Conservation (phyloP, 2,329 filamentous ascomycete species). For the Salinomyces thailandicus region DNA sequence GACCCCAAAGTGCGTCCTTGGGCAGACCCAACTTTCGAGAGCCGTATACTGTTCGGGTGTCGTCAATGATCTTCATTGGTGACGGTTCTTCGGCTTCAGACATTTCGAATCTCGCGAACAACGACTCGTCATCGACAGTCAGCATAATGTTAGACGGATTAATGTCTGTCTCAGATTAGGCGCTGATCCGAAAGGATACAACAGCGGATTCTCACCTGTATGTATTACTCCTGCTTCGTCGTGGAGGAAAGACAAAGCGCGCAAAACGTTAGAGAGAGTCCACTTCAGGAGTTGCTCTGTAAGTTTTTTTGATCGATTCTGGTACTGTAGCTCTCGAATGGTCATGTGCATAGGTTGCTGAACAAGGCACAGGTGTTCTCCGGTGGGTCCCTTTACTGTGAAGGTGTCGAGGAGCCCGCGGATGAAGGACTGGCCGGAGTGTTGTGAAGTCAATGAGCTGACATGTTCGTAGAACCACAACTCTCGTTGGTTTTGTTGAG, state of each 20-base stretch:
- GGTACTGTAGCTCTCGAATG: not conserved
- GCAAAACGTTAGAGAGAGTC: not conserved
- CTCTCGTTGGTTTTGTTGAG: not conserved
- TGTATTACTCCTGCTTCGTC: not conserved
- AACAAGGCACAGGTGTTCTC: not conserved
- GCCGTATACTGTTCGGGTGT: not conserved
- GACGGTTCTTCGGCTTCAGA: not conserved
- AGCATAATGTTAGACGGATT: not conserved
- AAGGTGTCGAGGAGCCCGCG: not conserved
- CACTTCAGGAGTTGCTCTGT: not conserved
- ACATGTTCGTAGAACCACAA: not conserved
- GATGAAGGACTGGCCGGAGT: not conserved
- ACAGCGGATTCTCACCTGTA: too few relatives aligned
- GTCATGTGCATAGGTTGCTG: not conserved
- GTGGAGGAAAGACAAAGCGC: not conserved
- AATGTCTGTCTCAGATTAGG: not conserved
- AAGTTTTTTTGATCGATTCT: not conserved
- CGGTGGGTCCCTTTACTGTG: not conserved
- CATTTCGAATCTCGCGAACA: not conserved
- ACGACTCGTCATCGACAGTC: not conserved
- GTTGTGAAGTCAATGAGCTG: constrained; percentile 1
- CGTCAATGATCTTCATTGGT: not conserved
- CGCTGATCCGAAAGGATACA: too few relatives aligned
- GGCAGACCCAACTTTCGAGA: not conserved
- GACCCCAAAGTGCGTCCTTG: not conserved